Evolutionary conservation across 441 rosid genomes (phyloP).

Genomic region (Euphorbia celastroides): DNA sequence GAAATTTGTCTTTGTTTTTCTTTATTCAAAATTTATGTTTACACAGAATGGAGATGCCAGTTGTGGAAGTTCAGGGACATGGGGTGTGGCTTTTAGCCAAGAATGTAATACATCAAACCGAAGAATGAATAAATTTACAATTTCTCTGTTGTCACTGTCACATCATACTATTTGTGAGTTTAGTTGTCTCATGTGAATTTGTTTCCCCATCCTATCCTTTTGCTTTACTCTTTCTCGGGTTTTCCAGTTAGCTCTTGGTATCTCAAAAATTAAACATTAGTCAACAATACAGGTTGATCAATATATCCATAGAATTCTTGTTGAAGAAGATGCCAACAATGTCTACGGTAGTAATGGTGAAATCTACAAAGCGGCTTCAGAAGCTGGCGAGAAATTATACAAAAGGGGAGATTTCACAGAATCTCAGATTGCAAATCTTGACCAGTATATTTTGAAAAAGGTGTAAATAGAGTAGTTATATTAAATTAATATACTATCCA

Average conservation of each 20-base stretch:
- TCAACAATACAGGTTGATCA: slow-evolving; percentile 58
- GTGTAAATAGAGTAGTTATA: slow-evolving; percentile 25
- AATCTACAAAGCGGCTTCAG: slow-evolving; percentile 55
- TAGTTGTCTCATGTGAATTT: not conserved
- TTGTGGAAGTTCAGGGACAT: slow-evolving; percentile 75
- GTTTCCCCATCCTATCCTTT: not conserved
- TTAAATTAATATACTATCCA: slow-evolving; percentile 9
- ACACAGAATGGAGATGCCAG: slow-evolving; percentile 85
- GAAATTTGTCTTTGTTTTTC: slow-evolving; percentile 12
- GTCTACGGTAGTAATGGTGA: slow-evolving; percentile 30
- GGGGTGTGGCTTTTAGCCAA: slow-evolving; percentile 81
- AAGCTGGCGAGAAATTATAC: slow-evolving; percentile 65
- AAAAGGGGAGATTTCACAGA: slow-evolving; percentile 67
- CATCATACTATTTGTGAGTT: not conserved
- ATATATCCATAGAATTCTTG: slow-evolving; percentile 70
- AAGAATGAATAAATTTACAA: slow-evolving; percentile 15
- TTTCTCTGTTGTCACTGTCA: not conserved
- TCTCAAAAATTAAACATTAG: not conserved
- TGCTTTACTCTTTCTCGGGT: not conserved
- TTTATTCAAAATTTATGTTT: slow-evolving; percentile 25
- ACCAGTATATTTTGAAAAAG: slow-evolving; percentile 57
- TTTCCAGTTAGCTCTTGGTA: not conserved
- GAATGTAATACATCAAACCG: slow-evolving; percentile 49
- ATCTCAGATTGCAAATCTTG: slow-evolving; percentile 54
- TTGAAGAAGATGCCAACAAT: slow-evolving; percentile 62